Evolutionary conservation across 2,329 filamentous ascomycete genomes (phyloP).

Genomic region (Calonectria honghensis): DNA sequence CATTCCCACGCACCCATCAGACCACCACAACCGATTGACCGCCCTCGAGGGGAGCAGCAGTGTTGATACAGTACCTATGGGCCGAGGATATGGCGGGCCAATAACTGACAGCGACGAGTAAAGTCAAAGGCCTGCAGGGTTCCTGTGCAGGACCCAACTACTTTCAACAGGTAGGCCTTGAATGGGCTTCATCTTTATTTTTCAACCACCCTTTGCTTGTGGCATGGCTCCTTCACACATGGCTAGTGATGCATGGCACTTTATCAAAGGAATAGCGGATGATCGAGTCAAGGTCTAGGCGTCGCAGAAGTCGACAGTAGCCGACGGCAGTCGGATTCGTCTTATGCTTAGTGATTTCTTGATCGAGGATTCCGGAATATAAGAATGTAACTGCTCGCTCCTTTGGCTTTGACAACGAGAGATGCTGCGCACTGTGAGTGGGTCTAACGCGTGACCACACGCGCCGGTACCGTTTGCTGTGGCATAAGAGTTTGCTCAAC

Average conservation of each 20-base stretch:
- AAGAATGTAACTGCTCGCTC: not conserved
- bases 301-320: no score
- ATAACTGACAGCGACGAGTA: no score
- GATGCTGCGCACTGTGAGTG: not conserved
- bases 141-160: not conserved
- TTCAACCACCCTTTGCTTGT: not conserved
- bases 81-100: not conserved
- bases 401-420: not conserved
- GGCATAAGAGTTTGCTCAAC: no score
- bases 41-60: not conserved
- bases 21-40: not conserved
- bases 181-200: not conserved
- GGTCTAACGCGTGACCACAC: not conserved
- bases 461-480: no score
- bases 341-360: not conserved
- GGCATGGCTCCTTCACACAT: not conserved
- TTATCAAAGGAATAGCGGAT: not conserved
- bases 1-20: not conserved
- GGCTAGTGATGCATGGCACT: no score
- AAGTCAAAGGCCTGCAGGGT: not conserved
- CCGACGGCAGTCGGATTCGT: not conserved
- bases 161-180: not conserved
- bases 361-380: accelerated
- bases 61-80: not conserved
- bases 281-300: not conserved